Evolutionary conservation across 805 yeast species (phyloP).

Genomic region (Trichomonascus vanleenenianus): DNA sequence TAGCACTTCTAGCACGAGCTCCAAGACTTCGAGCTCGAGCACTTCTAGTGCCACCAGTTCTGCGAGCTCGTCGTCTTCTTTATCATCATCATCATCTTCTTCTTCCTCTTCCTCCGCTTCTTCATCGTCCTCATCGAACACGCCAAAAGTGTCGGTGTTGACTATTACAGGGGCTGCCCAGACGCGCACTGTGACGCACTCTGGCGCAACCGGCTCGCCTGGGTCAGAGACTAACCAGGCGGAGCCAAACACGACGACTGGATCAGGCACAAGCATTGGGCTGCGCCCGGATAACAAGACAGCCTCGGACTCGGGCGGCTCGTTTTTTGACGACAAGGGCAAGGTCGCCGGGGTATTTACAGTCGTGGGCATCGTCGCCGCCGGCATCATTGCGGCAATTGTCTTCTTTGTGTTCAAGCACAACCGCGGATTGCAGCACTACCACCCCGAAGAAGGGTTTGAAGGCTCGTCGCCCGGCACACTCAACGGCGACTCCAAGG

Average conservation of each 20-base stretch:
- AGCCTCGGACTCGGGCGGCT: slow-evolving; percentile 17
- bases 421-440: slow-evolving; percentile 4
- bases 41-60: slow-evolving; percentile 9
- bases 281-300: background rate
- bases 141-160: slow-evolving; percentile 17
- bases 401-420: slow-evolving; percentile 33
- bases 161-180: slow-evolving; percentile 22
- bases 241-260: background rate
- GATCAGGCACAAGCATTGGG: background rate
- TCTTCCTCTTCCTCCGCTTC: slow-evolving; percentile 21
- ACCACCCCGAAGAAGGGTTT: slow-evolving; percentile 12
- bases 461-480: slow-evolving; percentile 12
- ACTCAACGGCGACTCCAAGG: slow-evolving; percentile 9
- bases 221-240: slow-evolving; percentile 5
- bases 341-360: slow-evolving; percentile 83
- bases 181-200: slow-evolving; percentile 17
- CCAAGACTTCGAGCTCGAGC: slow-evolving; percentile 15
- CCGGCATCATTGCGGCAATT: slow-evolving; percentile 37
- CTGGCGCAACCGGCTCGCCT: slow-evolving; percentile 8
- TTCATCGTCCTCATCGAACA: slow-evolving; percentile 16
- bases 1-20: slow-evolving; percentile 13
- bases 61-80: slow-evolving; percentile 5
- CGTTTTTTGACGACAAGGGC: slow-evolving; percentile 62
- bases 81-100: slow-evolving; percentile 11
- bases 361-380: slow-evolving; percentile 60